These are phyloP conservation scores for Sphagnum magellanicum DNA, from an alignment of 228 moss, liverwort and hornwort genomes.

Conservation along the genomic window DNA sequence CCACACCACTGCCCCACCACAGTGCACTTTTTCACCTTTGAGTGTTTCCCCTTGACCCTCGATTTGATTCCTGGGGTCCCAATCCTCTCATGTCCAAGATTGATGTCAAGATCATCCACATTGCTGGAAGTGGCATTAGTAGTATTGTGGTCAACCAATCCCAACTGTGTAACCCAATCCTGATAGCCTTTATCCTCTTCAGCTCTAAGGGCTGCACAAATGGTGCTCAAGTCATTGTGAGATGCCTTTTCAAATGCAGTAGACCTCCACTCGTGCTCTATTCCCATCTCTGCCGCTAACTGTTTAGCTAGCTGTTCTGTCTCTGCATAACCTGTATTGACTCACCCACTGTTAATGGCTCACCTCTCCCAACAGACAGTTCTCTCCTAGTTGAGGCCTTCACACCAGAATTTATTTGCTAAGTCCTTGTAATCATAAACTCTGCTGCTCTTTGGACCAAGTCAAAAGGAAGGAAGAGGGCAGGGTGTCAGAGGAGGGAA, in stretches of 20 bases:
- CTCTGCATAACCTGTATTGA: slow-evolving; percentile 50
- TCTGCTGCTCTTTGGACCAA: no score
- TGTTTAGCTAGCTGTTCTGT: slow-evolving; percentile 68
- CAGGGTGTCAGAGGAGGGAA: neutral
- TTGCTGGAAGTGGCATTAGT: slow-evolving; percentile 27
- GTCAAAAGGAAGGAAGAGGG: neutral
- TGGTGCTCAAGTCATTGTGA: slow-evolving; percentile 49
- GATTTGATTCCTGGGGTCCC: slow-evolving; percentile 31
- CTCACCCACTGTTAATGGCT: no score
- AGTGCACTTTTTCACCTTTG: slow-evolving; percentile 59
- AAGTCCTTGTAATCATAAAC: no score
- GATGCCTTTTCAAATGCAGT: slow-evolving; percentile 55
- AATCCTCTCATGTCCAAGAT: slow-evolving; percentile 31
- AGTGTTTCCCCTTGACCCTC: neutral
- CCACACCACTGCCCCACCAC: slow-evolving; percentile 83
- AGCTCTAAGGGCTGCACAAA: slow-evolving; percentile 63
- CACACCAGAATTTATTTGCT: no score
- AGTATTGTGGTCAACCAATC: slow-evolving; percentile 49
- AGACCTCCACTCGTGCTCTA: slow-evolving; percentile 56
- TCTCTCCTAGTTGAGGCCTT: no score
- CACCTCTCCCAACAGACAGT: no score
- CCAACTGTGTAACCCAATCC: slow-evolving; percentile 86
- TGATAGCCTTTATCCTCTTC: slow-evolving; percentile 61
- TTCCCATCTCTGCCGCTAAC: slow-evolving; percentile 59
- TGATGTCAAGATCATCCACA: slow-evolving; percentile 23